These are phyloP conservation scores for Chernovozyma aurita DNA, from an alignment of 1,139 yeast species.

Conservation along the genomic window DNA sequence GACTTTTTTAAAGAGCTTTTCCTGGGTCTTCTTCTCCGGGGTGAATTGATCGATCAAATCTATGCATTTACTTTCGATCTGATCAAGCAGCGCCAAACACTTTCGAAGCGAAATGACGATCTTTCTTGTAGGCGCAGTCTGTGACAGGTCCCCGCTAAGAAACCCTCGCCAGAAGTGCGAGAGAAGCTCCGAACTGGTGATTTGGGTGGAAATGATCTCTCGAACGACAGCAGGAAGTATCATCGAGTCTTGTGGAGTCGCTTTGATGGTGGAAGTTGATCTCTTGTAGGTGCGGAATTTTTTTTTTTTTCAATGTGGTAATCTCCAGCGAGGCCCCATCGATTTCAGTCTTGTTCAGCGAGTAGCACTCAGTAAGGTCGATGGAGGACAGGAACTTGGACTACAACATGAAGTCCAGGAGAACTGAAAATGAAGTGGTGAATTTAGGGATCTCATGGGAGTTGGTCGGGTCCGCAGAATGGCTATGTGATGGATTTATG, in stretches of 20 bases:
- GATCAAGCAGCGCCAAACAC: conserved; percentile 5
- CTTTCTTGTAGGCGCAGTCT: conserved; percentile 6
- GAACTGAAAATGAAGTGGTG: no score
- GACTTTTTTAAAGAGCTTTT: conserved; percentile 4
- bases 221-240: conserved; percentile 25
- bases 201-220: conserved; percentile 35
- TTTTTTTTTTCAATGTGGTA: conserved; percentile 45
- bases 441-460: no score
- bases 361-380: conserved; percentile 23
- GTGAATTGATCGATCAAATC: conserved; percentile 3
- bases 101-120: conserved; percentile 5
- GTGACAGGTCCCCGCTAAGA: conserved; percentile 22
- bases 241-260: conserved; percentile 11
- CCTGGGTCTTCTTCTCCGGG: conserved; percentile 3
- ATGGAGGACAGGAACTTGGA: conserved; percentile 8
- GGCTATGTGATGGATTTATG: conserved; percentile 42
- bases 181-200: conserved; percentile 39
- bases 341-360: conserved; percentile 29
- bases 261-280: conserved; percentile 8
- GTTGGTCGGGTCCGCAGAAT: no score
- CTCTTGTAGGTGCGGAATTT: conserved; percentile 40
- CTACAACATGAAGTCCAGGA: background rate
- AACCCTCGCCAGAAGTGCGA: conserved; percentile 44
- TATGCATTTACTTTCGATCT: conserved; percentile 4
- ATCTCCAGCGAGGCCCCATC: conserved; percentile 49